Evolutionary conservation across 2,329 filamentous ascomycete species (phyloP).

Genomic region (Metarhizium sp.): DNA sequence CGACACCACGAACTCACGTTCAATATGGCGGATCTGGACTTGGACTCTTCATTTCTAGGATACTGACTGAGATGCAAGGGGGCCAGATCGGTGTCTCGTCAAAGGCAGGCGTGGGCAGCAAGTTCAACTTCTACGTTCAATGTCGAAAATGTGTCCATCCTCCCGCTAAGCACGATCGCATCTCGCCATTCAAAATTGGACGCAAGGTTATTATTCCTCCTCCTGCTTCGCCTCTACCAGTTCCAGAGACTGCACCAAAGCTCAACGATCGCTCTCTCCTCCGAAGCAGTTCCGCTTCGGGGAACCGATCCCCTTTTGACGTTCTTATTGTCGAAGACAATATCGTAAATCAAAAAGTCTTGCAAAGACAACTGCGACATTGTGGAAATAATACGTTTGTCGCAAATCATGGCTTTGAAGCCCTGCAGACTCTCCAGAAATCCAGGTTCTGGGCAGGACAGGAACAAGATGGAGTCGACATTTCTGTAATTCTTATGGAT

Average conservation of each 20-base stretch:
- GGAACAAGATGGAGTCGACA: constrained; percentile 37
- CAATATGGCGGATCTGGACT: constrained; percentile 64
- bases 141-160: constrained; percentile 45
- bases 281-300: constrained; percentile 6
- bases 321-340: constrained; percentile 62
- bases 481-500: constrained; percentile 69
- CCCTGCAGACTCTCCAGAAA: constrained; percentile 45
- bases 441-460: constrained; percentile 47
- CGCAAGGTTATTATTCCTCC: constrained; percentile 14
- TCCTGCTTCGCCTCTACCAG: not conserved
- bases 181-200: constrained; percentile 26
- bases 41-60: constrained; percentile 67
- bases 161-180: constrained; percentile 25
- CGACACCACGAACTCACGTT: constrained; percentile 59
- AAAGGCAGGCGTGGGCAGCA: constrained; percentile 57
- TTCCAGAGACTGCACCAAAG: constrained; percentile 8
- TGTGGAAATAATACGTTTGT: constrained; percentile 52
- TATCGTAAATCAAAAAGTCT: constrained; percentile 55
- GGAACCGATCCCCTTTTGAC: constrained; percentile 30
- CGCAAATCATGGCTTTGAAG: constrained; percentile 56
- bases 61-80: constrained; percentile 67
- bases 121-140: constrained; percentile 69
- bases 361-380: constrained; percentile 52
- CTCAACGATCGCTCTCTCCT: constrained; percentile 2
- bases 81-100: constrained; percentile 68